Evolutionary conservation across 192 early-diverging fungal species (phyloP), one percentile per base, ranked within the genome.

Genomic region (Coemansia javaensis): DNA sequence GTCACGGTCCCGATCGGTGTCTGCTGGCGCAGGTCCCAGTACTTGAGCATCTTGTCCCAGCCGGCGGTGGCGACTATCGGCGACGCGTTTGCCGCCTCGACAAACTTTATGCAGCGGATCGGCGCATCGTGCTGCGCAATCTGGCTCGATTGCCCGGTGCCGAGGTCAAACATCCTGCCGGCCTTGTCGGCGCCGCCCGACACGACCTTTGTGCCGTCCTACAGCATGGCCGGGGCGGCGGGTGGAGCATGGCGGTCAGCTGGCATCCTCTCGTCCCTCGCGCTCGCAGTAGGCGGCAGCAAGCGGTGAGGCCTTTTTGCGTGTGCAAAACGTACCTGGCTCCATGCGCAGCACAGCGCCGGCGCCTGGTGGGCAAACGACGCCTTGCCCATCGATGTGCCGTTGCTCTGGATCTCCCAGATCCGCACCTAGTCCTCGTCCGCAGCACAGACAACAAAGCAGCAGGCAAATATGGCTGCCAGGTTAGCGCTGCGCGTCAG

Each of bases 31-130:
- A 87, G 59, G 67, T 98, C 94, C 95, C 95, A 98, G 64, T 94
- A 98, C 77, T 94, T 90, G 41, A 95, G 47, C 9, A 88, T 92
- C 66, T 97, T 97, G 70, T 98, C 95, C 93, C 93, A 98, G 43
- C 87, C 85, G 22, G 88, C 95, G 8, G 95, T 97, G 2, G 85
- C 89, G 20, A 93, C 33, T 32, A 94, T 82, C 24, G 78, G 74
- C 15, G 79, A 51, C 41, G 53, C 55, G 67, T 66, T 33, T 57
- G 60, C 56, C 56, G 77, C 44, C 59, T 96, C 87, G 3, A 94
- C 79, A 56, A 82, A 94, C 43, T 81, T 78, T 25, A 86, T 79
- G 56, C 83, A 83, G 53, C 80, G 79, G 63, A 98, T 91, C 32
- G 92, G 82, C n/a, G 75, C 89, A 41, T 93, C 91, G 64, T 98